Base-by-base conservation (phyloP, 2,329 filamentous ascomycete species). In the Anthostomella pinea region DNA sequence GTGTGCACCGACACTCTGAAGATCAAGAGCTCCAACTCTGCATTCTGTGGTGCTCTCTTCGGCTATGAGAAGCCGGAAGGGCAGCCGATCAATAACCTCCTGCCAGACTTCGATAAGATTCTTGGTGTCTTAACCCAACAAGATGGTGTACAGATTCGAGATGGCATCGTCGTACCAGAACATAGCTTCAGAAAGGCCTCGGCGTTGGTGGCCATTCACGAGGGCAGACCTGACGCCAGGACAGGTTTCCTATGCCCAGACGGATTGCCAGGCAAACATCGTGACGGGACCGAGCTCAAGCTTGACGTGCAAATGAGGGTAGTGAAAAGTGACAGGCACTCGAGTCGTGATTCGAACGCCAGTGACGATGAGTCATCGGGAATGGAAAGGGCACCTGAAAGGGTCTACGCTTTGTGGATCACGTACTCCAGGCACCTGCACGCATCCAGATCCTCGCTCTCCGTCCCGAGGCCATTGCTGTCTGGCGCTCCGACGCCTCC, bases 281-380 rank as follows among this genome's bases (percentile, higher is more conserved):
- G 90, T 24, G 93, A 98, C 59, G 91, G 93, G 3, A 85, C 86
- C 0, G 87, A 93, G 44, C 83, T 98, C 46, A 91, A 88, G 63
- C 87, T 98, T 22, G 93, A 98, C 59, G 82, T 96, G 19, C 93
- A 98, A 64, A 88, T 98, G 85, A 81, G 93, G 21, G 89, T 98
- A 16, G 90, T 97, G 11, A 88, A 91, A 65, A 95, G 87, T 59
- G 89, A 91, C 52, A 83, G 81, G 49, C 77, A 80, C 14, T 71
- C 57, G 2, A 43, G 45, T n/a, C 43, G 51, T 25, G 56, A 59
- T 37, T 56, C 56, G 8, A 39, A 45, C 17, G 33, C 43, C 18
- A 60, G 56, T 26, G 56, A 59, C 11, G 56, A 58, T 17, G 56
- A 54, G 25, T 48, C 53, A 60, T 49, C 66, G 60, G 29, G 36